Evolutionary conservation across 129 eudicot species (phyloP).

Genomic region (Arctium minus): DNA sequence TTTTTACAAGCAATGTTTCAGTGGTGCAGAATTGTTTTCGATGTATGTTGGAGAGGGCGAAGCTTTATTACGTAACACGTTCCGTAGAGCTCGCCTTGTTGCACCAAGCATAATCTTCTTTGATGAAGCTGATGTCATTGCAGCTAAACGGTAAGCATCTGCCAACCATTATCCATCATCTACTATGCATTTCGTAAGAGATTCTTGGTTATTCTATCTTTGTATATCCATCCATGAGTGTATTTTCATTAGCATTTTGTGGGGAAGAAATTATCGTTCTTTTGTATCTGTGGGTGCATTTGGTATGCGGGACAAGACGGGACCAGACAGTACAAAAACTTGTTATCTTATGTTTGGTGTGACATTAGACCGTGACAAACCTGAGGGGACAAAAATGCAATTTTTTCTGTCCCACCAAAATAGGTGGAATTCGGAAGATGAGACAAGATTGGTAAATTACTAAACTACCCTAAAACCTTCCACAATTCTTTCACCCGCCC

Average conservation of each 20-base stretch:
- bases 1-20: constrained; percentile 22
- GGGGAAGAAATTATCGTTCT: not conserved
- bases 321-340: no score
- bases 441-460: not conserved
- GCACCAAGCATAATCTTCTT: constrained; percentile 96
- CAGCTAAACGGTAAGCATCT: constrained; percentile 56
- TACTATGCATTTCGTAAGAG: not conserved
- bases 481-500: not conserved
- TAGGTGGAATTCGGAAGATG: no score
- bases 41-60: constrained; percentile 99
- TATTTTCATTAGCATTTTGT: not conserved
- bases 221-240: not conserved
- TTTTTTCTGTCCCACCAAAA: no score
- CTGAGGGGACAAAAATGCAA: no score
- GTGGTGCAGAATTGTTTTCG: constrained; percentile 89
- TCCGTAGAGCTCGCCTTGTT: constrained; percentile 92
- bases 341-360: no score
- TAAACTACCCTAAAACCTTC: not conserved
- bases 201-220: not conserved
- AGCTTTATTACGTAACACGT: constrained; percentile 80
- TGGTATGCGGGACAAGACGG: no score
- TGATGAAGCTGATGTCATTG: constrained; percentile 92
- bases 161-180: not conserved
- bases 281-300: not conserved
- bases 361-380: no score